These are phyloP conservation scores for Pichia sp. DNA, from an alignment of 1,139 yeast species.

Conservation along the genomic window DNA sequence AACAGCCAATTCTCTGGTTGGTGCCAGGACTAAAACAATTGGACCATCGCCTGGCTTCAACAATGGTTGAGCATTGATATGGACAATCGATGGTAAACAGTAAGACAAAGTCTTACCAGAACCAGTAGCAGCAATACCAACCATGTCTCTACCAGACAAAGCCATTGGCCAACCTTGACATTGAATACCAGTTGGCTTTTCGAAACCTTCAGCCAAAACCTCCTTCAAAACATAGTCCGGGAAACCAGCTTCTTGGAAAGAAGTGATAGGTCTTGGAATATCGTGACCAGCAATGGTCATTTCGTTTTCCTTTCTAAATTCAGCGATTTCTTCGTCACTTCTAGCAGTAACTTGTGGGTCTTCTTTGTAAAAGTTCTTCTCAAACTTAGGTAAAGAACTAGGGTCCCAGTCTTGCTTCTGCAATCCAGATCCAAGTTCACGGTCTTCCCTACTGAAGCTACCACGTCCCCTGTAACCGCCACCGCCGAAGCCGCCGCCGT, in stretches of 20 bases:
- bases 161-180: slow-evolving; percentile 99
- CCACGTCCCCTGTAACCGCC: slow-evolving; percentile 20
- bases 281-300: slow-evolving; percentile 82
- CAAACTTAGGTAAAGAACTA: slow-evolving; percentile 77
- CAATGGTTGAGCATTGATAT: slow-evolving; percentile 95
- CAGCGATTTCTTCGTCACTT: slow-evolving; percentile 62
- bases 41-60: slow-evolving; percentile 96
- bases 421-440: slow-evolving; percentile 54
- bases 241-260: slow-evolving; percentile 95
- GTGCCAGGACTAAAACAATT: slow-evolving; percentile 90
- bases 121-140: slow-evolving; percentile 98
- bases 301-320: slow-evolving; percentile 76
- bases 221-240: slow-evolving; percentile 89
- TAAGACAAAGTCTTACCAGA: slow-evolving; percentile 97
- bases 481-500: slow-evolving; percentile 12
- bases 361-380: slow-evolving; percentile 91
- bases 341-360: slow-evolving; percentile 73
- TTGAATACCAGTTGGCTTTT: slow-evolving; percentile 91
- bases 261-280: slow-evolving; percentile 90
- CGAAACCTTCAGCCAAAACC: slow-evolving; percentile 90
- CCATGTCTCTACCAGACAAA: slow-evolving; percentile 95
- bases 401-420: slow-evolving; percentile 77
- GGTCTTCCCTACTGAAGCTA: slow-evolving; percentile 39
- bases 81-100: slow-evolving; percentile 95
- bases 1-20: slow-evolving; percentile 98